Percentiles rank a stretch among this genome's conserved stretches.
Conservation (phyloP, 176 grass and related monocot species). For the Carex littledalei region DNA sequence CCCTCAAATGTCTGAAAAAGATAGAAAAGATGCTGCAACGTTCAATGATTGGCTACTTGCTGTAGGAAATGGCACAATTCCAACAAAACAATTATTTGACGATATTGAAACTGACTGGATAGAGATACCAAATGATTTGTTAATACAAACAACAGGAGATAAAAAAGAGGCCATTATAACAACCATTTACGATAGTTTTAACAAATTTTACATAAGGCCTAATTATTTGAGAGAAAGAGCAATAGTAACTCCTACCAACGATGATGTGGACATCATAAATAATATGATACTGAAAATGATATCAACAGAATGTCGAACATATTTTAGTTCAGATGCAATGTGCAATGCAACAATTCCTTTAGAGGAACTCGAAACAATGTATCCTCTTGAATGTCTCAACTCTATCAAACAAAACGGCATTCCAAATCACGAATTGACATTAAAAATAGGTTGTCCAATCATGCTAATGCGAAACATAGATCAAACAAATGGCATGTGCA, state of each 20-base stretch:
- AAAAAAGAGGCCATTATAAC: not conserved
- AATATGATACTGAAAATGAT: not conserved
- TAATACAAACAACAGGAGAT: not conserved
- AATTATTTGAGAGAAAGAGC: not conserved
- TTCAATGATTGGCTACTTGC: no score
- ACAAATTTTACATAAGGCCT: not conserved
- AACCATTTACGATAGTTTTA: not conserved
- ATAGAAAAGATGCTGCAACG: no score
- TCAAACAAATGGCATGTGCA: not conserved
- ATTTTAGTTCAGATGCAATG: not conserved
- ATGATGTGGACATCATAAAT: not conserved
- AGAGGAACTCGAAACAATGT: not conserved
- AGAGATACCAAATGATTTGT: not conserved
- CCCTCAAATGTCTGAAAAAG: no score
- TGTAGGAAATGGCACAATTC: not conserved
- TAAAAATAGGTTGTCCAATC: not conserved
- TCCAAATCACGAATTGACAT: not conserved
- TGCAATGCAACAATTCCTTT: not conserved
- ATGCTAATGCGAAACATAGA: not conserved
- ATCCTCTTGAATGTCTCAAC: not conserved
- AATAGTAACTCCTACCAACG: not conserved
- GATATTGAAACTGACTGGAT: not conserved
- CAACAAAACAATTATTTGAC: not conserved
- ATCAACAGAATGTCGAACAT: not conserved
- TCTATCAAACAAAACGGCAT: not conserved